A percentile compares a stretch with the other conserved stretches of the same genome.
These are phyloP conservation scores for Microbotryum intermedium DNA, from an alignment of 1,284 basidiomycete species.

Conservation along the genomic window DNA sequence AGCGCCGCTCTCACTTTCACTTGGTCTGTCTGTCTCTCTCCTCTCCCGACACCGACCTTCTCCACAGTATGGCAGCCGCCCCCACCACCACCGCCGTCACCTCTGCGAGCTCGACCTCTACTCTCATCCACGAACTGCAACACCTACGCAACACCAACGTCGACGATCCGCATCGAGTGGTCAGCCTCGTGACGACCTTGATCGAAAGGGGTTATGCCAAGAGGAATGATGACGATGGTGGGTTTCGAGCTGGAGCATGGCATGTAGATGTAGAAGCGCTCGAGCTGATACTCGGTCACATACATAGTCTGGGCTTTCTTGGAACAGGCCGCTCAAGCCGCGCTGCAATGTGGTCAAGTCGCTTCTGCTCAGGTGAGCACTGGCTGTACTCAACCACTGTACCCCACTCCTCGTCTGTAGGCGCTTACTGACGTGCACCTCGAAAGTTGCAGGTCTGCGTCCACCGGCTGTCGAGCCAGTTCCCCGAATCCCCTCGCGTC, in stretches of 20 bases:
- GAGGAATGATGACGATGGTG: not conserved
- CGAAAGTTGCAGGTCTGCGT: slow-evolving; percentile 60
- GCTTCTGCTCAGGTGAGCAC: slow-evolving; percentile 71
- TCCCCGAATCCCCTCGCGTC: slow-evolving; percentile 74
- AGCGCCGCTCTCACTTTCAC: too few relatives aligned
- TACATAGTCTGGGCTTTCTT: slow-evolving; percentile 60
- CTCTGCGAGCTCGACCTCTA: too few relatives aligned
- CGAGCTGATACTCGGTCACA: not conserved
- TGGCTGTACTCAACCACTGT: too few relatives aligned
- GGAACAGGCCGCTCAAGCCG: slow-evolving; percentile 79
- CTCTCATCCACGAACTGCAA: not conserved
- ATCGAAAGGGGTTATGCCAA: not conserved
- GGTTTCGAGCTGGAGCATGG: not conserved
- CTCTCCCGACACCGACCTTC: not conserved
- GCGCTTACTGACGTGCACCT: too few relatives aligned
- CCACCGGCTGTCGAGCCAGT: slow-evolving; percentile 56
- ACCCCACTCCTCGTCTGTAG: slow-evolving; percentile 2
- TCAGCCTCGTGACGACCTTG: not conserved
- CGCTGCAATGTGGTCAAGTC: slow-evolving; percentile 69
- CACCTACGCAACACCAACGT: not conserved
- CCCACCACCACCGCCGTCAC: not conserved
- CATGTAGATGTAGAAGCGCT: too few relatives aligned
- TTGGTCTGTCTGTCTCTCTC: too few relatives aligned
- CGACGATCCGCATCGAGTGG: not conserved
- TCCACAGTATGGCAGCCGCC: not conserved